Percentiles rank a stretch among this genome's conserved stretches.
Conservation (phyloP, 345 rosid species). For the Dimocarpus longan region DNA sequence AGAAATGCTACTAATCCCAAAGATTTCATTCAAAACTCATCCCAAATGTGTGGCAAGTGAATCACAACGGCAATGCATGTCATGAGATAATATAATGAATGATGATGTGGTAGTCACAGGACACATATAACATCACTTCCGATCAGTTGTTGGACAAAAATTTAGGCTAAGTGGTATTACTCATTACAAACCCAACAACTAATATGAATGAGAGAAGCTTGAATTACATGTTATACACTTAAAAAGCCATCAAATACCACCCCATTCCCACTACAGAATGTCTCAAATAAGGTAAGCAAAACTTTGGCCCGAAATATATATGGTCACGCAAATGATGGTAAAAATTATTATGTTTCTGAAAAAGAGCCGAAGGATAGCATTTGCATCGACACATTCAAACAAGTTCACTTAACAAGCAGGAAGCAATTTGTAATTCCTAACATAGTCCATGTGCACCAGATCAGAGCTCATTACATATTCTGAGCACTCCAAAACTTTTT, state of each 20-base stretch:
- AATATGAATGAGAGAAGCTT: background rate
- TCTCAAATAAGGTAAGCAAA: background rate
- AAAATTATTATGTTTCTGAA: background rate
- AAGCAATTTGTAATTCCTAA: slow-evolving; percentile 1
- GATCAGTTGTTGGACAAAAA: background rate
- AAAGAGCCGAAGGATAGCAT: background rate
- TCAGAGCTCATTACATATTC: background rate
- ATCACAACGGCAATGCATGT: background rate
- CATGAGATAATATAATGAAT: background rate
- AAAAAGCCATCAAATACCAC: background rate
- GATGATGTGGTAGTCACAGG: background rate
- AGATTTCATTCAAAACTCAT: background rate
- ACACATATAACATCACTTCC: background rate
- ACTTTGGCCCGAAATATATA: background rate
- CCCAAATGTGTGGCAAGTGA: background rate
- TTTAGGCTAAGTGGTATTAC: background rate
- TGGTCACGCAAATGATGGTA: background rate
- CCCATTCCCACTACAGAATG: background rate
- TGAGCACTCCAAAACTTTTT: background rate
- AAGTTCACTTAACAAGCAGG: background rate
- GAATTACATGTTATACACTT: background rate
- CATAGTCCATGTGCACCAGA: background rate
- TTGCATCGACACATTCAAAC: background rate
- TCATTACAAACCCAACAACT: background rate
- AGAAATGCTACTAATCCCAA: background rate